These are phyloP conservation scores for Phanerochaete sordida DNA, from an alignment of 768 basidiomycete species.

Conservation along the genomic window DNA sequence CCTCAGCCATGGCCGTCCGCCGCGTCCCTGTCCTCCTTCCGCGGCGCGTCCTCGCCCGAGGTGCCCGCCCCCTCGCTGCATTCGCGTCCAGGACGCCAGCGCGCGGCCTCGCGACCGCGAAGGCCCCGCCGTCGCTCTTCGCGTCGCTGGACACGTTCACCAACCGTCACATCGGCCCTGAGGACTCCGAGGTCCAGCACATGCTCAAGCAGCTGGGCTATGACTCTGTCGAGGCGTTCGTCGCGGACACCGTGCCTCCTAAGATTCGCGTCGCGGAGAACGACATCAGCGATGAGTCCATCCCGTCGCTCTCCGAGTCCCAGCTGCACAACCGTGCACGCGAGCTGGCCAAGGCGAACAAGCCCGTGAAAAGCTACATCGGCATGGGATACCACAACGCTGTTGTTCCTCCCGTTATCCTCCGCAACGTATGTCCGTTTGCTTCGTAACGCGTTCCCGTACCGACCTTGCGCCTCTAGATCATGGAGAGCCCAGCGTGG, in stretches of 20 bases:
- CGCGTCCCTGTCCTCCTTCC: constrained; percentile 10
- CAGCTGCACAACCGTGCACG: constrained; percentile 76
- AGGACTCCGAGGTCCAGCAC: constrained; percentile 67
- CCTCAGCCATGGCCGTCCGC: constrained; percentile 5
- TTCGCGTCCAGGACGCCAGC: constrained; percentile 15
- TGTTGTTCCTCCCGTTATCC: constrained; percentile 91
- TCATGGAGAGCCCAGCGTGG: constrained; percentile 96
- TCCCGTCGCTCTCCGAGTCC: constrained; percentile 79
- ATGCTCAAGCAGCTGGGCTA: constrained; percentile 90
- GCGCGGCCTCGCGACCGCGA: constrained; percentile 57
- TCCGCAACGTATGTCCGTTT: constrained; percentile 68
- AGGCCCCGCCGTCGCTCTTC: constrained; percentile 63
- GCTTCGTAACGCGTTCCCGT: neutral
- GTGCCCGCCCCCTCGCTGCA: constrained; percentile 19
- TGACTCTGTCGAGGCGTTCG: constrained; percentile 83
- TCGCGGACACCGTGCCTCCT: constrained; percentile 76
- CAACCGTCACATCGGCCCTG: constrained; percentile 91
- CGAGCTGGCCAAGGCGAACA: constrained; percentile 74
- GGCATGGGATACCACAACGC: constrained; percentile 98
- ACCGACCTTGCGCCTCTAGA: constrained; percentile 35
- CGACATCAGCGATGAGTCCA: constrained; percentile 60
- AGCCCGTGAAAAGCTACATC: constrained; percentile 87
- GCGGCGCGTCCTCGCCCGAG: constrained; percentile 14
- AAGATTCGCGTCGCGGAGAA: constrained; percentile 69
- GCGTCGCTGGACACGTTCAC: constrained; percentile 86